Percentiles rank a stretch among this genome's conserved stretches.
Evolutionary conservation across 441 rosid genomes (phyloP).

Genomic region (Kokia cookei): DNA sequence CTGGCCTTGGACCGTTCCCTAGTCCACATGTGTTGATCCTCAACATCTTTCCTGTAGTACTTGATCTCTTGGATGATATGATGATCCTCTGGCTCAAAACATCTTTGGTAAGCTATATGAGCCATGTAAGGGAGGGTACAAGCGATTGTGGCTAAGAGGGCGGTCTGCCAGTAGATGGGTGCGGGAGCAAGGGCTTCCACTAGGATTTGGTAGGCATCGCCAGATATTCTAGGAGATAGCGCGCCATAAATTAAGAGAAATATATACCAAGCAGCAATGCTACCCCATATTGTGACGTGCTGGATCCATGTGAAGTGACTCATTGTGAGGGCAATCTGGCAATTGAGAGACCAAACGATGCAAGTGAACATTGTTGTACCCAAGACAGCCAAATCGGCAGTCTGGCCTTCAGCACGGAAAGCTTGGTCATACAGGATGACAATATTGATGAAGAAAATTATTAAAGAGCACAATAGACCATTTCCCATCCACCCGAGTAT

Average conservation of each 20-base stretch:
- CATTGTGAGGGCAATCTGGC: conserved; percentile 88
- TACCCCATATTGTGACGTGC: conserved; percentile 87
- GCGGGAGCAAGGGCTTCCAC: conserved; percentile 93
- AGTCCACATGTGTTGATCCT: conserved; percentile 85
- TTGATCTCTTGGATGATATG: conserved; percentile 97
- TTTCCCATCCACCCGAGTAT: conserved; percentile 97
- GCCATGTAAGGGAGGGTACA: conserved; percentile 70
- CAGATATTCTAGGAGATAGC: conserved; percentile 63
- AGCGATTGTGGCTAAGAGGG: conserved; percentile 59
- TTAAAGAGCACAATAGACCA: conserved; percentile 70
- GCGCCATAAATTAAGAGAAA: conserved; percentile 76
- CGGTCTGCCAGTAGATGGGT: conserved; percentile 69
- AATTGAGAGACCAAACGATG: conserved; percentile 89
- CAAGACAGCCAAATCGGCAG: conserved; percentile 82
- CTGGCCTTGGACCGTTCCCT: conserved; percentile 82
- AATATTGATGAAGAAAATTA: conserved; percentile 70
- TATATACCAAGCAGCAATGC: conserved; percentile 73
- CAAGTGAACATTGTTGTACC: conserved; percentile 97
- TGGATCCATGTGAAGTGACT: conserved; percentile 99
- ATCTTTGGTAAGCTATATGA: conserved; percentile 79
- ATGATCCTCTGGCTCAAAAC: conserved; percentile 86
- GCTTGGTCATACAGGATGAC: conserved; percentile 62
- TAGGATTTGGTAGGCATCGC: conserved; percentile 55
- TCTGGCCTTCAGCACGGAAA: conserved; percentile 71
- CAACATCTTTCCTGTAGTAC: conserved; percentile 67